Conservation (phyloP, 305 asterid species). For the Caryopteris hybrid region DNA sequence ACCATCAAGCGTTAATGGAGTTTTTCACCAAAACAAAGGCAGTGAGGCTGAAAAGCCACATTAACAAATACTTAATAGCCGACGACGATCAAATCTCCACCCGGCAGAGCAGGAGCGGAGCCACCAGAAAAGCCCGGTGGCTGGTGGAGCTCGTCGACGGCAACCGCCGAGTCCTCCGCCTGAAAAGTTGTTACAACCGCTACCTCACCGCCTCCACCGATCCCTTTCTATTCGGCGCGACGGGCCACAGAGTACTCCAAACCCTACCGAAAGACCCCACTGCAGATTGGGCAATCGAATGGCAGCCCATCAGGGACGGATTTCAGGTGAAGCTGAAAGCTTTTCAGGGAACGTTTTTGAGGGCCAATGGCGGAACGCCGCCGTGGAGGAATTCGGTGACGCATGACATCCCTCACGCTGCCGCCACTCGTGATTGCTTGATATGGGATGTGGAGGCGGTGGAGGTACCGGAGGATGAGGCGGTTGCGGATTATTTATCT, state of each 20-base stretch:
- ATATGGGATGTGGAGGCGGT: constrained; percentile 69
- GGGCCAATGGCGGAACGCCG: constrained; percentile 80
- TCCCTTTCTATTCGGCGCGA: constrained; percentile 60
- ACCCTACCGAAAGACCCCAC: constrained; percentile 31
- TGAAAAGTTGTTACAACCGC: constrained; percentile 57
- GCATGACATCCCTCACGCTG: constrained; percentile 50
- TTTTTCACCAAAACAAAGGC: constrained; percentile 50
- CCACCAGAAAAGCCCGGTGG: constrained; percentile 62
- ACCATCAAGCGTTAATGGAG: constrained; percentile 37
- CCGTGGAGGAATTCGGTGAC: constrained; percentile 80
- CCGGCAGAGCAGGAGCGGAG: constrained; percentile 71
- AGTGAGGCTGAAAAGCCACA: constrained; percentile 61
- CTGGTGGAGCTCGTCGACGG: constrained; percentile 58
- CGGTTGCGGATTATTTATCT: constrained; percentile 44
- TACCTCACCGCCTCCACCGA: constrained; percentile 60
- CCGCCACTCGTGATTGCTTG: constrained; percentile 54
- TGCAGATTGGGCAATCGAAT: constrained; percentile 36
- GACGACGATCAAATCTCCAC: constrained; percentile 58
- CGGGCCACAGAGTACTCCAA: constrained; percentile 58
- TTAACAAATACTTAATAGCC: constrained; percentile 67
- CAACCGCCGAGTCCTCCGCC: constrained; percentile 39
- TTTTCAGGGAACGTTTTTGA: constrained; percentile 45
- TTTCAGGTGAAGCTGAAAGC: constrained; percentile 60
- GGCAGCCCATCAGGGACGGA: constrained; percentile 80
- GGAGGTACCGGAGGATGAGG: constrained; percentile 61